Evolutionary conservation across 2,329 filamentous ascomycete species (phyloP), one percentile per base, ranked within the genome.

Genomic region (Periconia sp.): DNA sequence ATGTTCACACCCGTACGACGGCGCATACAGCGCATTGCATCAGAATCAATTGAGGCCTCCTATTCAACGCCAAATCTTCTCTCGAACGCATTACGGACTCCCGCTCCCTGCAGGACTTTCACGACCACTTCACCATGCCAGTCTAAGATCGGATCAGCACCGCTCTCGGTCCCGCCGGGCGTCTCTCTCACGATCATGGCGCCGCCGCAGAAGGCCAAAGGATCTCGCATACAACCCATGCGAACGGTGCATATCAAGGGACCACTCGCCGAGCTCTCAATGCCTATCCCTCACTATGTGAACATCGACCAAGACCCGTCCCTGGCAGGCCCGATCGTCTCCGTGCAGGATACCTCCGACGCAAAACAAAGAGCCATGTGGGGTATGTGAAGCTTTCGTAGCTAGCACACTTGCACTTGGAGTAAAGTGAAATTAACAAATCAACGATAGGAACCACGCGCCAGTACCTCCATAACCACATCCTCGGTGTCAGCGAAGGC

Each of bases 401-500:
- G 15, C 11, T 14, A 37, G 5, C 3, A 6, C 33, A n/a, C 33
- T 37, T 37, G 11, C 33, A 3, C 15, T 37, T n/a, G 3, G 3
- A 37, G 10, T 14, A 13, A 19, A 31, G 40, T 35, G 2, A 13
- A 6, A 41, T 18, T 8, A 42, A 54, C 63, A 54, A n/a, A 61
- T 45, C 6, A 10, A 2, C 27, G 2, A 15, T 60, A 96, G 92
- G 92, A 58, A 97, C 93, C 6, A 89, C 87, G 43, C 92, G 94
- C 78, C 87, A 92, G 33, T 93, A 96, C 71, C 82, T 99, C 50
- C 89, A 90, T 67, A 95, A 94, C 73, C 86, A 95, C 79, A 89
- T 99, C 57, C 85, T 92, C 58, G 94, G 94, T 55, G 94, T 99
- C 19, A 96, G 91, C 37, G 94, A 99, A 82, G 94, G 94, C 35